These are phyloP conservation scores for Selaginella tamariscina DNA, from an alignment of 75 land plant species.

Conservation along the genomic window DNA sequence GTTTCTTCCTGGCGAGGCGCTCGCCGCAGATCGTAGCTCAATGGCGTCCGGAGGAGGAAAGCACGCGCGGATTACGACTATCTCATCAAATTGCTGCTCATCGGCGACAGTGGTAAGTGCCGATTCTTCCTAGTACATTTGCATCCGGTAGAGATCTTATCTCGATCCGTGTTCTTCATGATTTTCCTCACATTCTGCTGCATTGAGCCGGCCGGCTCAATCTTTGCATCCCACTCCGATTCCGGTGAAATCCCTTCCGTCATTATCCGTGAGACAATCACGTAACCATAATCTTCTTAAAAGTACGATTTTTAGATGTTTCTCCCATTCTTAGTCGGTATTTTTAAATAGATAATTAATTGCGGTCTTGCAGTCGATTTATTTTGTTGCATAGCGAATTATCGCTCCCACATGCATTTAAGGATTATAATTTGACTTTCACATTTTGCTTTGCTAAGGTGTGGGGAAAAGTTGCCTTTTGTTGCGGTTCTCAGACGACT, in stretches of 20 bases:
- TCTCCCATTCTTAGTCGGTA: constrained; percentile 57
- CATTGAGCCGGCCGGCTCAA: background rate
- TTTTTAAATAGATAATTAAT: constrained; percentile 71
- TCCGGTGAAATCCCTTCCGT: background rate
- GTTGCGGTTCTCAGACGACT: constrained; percentile 62
- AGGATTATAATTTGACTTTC: background rate
- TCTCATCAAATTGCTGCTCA: constrained; percentile 50
- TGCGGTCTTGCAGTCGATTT: constrained; percentile 53
- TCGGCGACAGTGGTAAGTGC: constrained; percentile 49
- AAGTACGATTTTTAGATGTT: constrained; percentile 54
- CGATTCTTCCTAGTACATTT: background rate
- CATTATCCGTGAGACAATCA: background rate
- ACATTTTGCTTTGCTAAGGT: too few species aligned
- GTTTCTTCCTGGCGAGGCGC: background rate
- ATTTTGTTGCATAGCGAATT: too few species aligned
- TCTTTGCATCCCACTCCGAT: background rate
- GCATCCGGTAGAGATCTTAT: background rate
- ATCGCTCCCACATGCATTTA: constrained; percentile 49
- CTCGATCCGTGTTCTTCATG: background rate
- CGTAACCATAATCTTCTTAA: constrained; percentile 60
- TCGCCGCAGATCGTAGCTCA: background rate
- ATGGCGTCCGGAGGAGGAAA: constrained; percentile 27
- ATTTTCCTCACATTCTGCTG: background rate
- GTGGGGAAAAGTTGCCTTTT: constrained; percentile 76
- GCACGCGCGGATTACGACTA: constrained; percentile 48